Evolutionary conservation across 169 alveolate genomes (phyloP).

Genomic region (Amoebophrya sp.): DNA sequence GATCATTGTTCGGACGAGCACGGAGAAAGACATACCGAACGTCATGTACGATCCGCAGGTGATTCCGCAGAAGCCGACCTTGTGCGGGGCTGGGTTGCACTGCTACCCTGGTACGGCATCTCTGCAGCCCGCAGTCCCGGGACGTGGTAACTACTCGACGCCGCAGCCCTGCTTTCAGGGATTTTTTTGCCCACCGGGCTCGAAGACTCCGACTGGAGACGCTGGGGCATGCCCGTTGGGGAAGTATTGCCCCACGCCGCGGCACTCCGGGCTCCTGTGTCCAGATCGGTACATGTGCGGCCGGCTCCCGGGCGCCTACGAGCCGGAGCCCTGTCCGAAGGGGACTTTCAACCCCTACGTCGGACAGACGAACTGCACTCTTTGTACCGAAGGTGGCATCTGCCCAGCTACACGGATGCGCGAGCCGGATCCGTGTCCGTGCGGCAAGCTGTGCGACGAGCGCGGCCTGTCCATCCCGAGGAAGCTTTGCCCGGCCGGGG

Average conservation of each 20-base stretch:
- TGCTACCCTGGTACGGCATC: slow-evolving; percentile 48
- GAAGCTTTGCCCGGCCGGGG: slow-evolving; percentile 49
- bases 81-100: slow-evolving; percentile 46
- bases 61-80: not conserved
- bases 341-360: slow-evolving; percentile 50
- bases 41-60: not conserved
- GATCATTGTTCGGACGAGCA: not conserved
- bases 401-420: slow-evolving; percentile 42
- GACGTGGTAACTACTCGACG: slow-evolving; percentile 45
- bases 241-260: slow-evolving; percentile 41
- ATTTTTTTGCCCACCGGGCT: slow-evolving; percentile 49
- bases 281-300: slow-evolving; percentile 32
- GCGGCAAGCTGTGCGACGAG: slow-evolving; percentile 48
- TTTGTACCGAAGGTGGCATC: slow-evolving; percentile 49
- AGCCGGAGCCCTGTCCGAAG: slow-evolving; percentile 23
- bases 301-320: slow-evolving; percentile 27
- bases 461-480: slow-evolving; percentile 37
- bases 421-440: slow-evolving; percentile 44
- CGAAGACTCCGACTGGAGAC: slow-evolving; percentile 39
- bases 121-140: slow-evolving; percentile 11
- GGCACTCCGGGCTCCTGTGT: slow-evolving; percentile 28
- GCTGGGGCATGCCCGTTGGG: slow-evolving; percentile 51
- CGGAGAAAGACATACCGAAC: not conserved
- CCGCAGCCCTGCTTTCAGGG: slow-evolving; percentile 54
- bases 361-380: slow-evolving; percentile 50